Base-by-base conservation (phyloP, 331 rosid genomes). In the Ulmus americana region DNA sequence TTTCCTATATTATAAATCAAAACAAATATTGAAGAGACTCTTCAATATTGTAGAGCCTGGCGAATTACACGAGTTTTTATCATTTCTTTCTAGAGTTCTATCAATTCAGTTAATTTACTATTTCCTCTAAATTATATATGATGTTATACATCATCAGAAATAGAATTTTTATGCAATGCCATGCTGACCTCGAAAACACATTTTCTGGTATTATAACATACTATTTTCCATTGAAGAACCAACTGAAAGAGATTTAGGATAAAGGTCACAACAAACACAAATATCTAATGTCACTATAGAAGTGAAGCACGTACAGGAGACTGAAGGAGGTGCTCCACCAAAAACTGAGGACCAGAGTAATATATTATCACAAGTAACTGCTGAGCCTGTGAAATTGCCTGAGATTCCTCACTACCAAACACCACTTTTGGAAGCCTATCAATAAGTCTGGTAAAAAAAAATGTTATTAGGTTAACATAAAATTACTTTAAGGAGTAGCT, bases 381-480 rank as follows among this genome's bases (percentile, higher is more conserved):
- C 63, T 78, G 95, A 56, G 95, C 84, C 2, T 83, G 85, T 74
- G 84, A 80, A 52, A 82, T 70, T 40, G 95, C 97, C 66, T 77
- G 75, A 64, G 88, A 66, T 70, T 83, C 97, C 54, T 92, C 98
- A 51, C 76, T 71, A 49, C 95, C 92, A 79, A 92, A 86, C 79
- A 89, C 95, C 78, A 86, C 79, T 77, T 84, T 89, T 12, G 98
- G 98, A 75, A 92, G 98, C 70, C 73, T 92, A 77, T 88, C 88
- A 64, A 92, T 71, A 65, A 85, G 86, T 88, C 98, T 92, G 81
- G 59, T 63, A 48, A 68, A 57, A 58, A 53, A 20, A 60, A 71
- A 46, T 41, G 57, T 61, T 9, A 63, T 48, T 58, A 58, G 59
- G 6, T 38, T 59, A 22, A 58, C 3, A 70, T 39, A 35, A 10